Evolutionary conservation across 2,329 filamentous ascomycete genomes (phyloP).

Genomic region (Colletotrichum destructivum): DNA sequence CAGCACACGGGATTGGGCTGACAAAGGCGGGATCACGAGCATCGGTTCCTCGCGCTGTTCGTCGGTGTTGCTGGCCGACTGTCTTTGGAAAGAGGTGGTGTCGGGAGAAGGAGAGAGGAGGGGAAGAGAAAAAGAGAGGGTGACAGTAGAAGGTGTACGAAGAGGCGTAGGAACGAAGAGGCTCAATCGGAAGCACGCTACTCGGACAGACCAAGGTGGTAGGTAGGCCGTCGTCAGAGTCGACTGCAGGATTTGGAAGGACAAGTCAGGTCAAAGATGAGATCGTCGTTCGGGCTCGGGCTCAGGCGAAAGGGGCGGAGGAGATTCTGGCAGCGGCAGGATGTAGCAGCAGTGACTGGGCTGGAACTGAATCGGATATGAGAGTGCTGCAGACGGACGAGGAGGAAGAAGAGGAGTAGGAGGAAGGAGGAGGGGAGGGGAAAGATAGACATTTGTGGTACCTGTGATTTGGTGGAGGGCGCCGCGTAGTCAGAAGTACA

Average conservation of each 20-base stretch:
- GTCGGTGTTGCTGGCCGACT: constrained; percentile 19
- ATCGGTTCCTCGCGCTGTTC: constrained; percentile 14
- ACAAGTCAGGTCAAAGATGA: constrained; percentile 37
- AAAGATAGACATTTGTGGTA: not conserved
- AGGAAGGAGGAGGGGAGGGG: not conserved
- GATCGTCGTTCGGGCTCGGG: constrained; percentile 40
- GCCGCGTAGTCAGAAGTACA: not conserved
- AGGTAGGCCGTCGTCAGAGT: not conserved
- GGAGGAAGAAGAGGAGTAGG: not conserved
- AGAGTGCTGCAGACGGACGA: not conserved
- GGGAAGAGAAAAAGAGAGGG: not conserved
- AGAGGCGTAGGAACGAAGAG: constrained; percentile 18
- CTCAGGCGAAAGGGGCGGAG: constrained; percentile 37
- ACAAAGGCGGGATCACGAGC: constrained; percentile 30
- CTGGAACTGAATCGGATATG: constrained; percentile 1
- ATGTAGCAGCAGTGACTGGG: not conserved
- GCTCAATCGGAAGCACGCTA: constrained; percentile 31
- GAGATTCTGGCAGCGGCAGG: constrained; percentile 20
- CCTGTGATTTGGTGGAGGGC: not conserved
- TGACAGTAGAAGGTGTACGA: constrained; percentile 4
- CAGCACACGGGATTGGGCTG: constrained; percentile 17
- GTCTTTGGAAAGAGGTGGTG: constrained; percentile 1
- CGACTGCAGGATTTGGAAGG: constrained; percentile 33
- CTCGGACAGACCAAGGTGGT: constrained; percentile 13
- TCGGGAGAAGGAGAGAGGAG: too few relatives aligned